A percentile compares a stretch with the other conserved stretches of the same genome.
These are phyloP conservation scores for Didymella keratinophila DNA, from an alignment of 2,329 filamentous ascomycete species.

Conservation along the genomic window DNA sequence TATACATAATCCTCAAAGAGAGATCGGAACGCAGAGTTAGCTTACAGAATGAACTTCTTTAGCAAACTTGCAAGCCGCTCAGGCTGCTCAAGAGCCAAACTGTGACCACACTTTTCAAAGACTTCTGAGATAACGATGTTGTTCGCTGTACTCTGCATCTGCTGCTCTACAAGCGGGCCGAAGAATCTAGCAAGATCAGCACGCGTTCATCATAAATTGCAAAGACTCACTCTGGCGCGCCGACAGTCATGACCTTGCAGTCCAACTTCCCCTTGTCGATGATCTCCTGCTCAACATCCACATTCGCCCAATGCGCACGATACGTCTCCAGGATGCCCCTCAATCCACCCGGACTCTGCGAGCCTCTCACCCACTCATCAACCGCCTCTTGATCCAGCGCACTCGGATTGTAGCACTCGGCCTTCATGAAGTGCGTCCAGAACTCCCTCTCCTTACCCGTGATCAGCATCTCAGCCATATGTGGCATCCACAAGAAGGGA, in stretches of 20 bases:
- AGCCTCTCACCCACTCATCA: conserved; percentile 31
- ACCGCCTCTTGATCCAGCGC: conserved; percentile 41
- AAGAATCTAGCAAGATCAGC: conserved; percentile 24
- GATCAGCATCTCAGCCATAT: conserved; percentile 52
- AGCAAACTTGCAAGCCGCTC: conserved; percentile 27
- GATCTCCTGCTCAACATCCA: conserved; percentile 33
- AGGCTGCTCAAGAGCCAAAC: conserved; percentile 30
- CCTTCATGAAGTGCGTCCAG: conserved; percentile 52
- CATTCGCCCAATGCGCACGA: conserved; percentile 32
- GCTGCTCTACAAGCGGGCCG: conserved; percentile 28
- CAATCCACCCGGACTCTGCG: conserved; percentile 29
- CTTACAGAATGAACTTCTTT: conserved; percentile 24
- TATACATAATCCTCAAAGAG: neutral
- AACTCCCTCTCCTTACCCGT: conserved; percentile 50
- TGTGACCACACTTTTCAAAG: conserved; percentile 31
- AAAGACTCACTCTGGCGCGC: conserved; percentile 29
- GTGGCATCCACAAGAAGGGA: conserved; percentile 46
- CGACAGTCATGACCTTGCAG: conserved; percentile 33
- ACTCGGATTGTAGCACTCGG: conserved; percentile 52
- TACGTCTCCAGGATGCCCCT: conserved; percentile 33
- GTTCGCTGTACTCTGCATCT: conserved; percentile 43
- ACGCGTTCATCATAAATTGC: neutral
- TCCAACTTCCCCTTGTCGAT: conserved; percentile 25
- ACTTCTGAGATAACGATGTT: conserved; percentile 38
- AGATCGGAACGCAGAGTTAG: neutral